Base-by-base conservation (phyloP, 148 eudicot species). In the Chenopodium berlandieri region DNA sequence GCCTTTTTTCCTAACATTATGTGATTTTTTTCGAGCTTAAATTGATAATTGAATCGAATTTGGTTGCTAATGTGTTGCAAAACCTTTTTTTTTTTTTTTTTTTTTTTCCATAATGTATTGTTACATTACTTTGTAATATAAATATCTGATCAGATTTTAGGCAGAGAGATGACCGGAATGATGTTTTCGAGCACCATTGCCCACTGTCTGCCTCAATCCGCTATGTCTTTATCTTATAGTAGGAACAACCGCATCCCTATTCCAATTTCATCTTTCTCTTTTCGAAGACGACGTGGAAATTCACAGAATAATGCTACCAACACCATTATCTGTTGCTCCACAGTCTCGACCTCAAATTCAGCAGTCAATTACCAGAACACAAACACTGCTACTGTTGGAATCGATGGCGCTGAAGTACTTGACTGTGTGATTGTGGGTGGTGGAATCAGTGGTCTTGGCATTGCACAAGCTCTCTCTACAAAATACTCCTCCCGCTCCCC, bases 361-460 rank as follows among this genome's bases (percentile, higher is more conserved):
- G 34, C 67, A 1, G 34, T 48, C 9, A 11, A 79, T 13, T 52
- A 9, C 27, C 50, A 25, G 52, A 73, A 23, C 31, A 19, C 76
- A 11, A 73, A n/a, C 19, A 14, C 37, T 17, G 37, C 19, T 5
- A 5, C 60, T 13, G 4, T 4, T 16, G 27, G 72, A 22, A 2
- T 56, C 16, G 52, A 1, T 0, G 73, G 60, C 2, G 73, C 64
- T 9, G 78, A 27, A 64, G 25, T 66, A 6, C 56, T 92, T 19
- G 97, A 94, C 66, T 92, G 97, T 78, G 95, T 94, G 0, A 76
- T 94, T 2, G 91, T 94, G 0, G 97, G 97, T 5, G 97, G 81
- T 17, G 97, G 97, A 17, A 94, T 94, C 73, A 94, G 94, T 44
- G 97, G 97, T 7, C 94, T 94, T 54, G 88, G 94, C 82, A 88